phyloP scores from a whole-genome alignment of 768 basidiomycete genomes.

The Dacryopinax primogenitus region DNA sequence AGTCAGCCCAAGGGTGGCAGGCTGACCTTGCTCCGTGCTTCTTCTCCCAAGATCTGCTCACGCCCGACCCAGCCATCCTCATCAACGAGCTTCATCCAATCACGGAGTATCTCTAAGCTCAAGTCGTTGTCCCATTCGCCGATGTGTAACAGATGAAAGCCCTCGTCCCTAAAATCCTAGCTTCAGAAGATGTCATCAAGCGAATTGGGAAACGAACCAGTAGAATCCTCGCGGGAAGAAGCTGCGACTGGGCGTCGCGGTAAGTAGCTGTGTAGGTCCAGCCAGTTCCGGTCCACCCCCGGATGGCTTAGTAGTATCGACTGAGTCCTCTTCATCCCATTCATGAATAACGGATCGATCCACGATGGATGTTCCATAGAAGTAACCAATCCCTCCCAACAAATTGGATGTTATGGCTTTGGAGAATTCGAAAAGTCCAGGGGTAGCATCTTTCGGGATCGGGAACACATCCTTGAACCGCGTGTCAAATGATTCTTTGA shows the following conservation, averaged over 20 bases:
- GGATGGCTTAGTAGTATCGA: constrained; percentile 32
- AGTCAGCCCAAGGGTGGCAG: not conserved
- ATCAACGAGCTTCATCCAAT: constrained; percentile 85
- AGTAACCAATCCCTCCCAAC: constrained; percentile 88
- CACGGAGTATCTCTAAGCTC: constrained; percentile 75
- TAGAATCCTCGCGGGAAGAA: constrained; percentile 98
- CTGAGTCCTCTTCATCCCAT: constrained; percentile 65
- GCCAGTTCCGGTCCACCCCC: constrained; percentile 37
- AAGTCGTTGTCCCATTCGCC: constrained; percentile 90
- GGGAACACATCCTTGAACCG: constrained; percentile 65
- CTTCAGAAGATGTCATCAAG: not conserved
- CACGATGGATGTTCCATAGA: constrained; percentile 80
- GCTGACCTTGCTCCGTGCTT: constrained; percentile 79
- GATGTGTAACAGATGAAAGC: constrained; percentile 86
- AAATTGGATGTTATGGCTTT: constrained; percentile 83
- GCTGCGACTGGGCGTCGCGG: constrained; percentile 87
- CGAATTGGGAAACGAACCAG: constrained; percentile 42
- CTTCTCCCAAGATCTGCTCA: constrained; percentile 93
- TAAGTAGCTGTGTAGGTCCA: constrained; percentile 63
- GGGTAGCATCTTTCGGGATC: constrained; percentile 36
- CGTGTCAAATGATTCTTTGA: constrained; percentile 45
- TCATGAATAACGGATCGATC: constrained; percentile 77
- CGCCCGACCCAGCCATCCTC: constrained; percentile 92
- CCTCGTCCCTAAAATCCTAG: constrained; percentile 64
- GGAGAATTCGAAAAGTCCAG: constrained; percentile 52